A percentile compares a stretch with the other conserved stretches of the same genome.
Conservation (phyloP, 2,329 filamentous ascomycete genomes). For the Fusarium sp. region DNA sequence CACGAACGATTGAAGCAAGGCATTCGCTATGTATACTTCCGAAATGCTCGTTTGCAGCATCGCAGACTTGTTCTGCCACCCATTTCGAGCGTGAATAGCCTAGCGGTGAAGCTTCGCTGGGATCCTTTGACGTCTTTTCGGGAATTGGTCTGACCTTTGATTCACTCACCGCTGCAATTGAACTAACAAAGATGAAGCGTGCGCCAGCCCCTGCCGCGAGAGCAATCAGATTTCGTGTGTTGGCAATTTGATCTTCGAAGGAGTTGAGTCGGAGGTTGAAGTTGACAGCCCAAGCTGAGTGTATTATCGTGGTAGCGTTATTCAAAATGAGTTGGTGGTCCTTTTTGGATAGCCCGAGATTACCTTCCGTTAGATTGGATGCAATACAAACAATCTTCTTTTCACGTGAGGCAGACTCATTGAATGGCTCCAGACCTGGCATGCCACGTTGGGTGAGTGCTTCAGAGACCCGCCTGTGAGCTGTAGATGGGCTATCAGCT, state of each 20-base stretch:
- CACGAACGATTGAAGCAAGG: constrained; percentile 55
- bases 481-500: constrained; percentile 20
- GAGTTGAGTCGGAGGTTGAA: constrained; percentile 65
- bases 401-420: background rate
- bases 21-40: rapidly evolving
- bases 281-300: constrained; percentile 69
- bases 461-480: constrained; percentile 28
- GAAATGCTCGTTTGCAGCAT: constrained; percentile 51
- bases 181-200: constrained; percentile 64
- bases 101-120: constrained; percentile 51
- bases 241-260: constrained; percentile 64
- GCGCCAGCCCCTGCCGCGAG: constrained; percentile 49
- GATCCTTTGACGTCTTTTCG: constrained; percentile 47
- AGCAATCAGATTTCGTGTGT: constrained; percentile 59
- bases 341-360: constrained; percentile 19
- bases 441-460: constrained; percentile 16
- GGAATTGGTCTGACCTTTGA: constrained; percentile 50
- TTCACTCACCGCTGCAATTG: constrained; percentile 59
- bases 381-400: constrained; percentile 37
- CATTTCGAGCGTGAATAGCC: constrained; percentile 61
- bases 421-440: constrained; percentile 1
- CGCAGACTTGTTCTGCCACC: constrained; percentile 57
- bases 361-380: constrained; percentile 3
- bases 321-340: background rate
- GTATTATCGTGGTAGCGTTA: constrained; percentile 54